These are phyloP conservation scores for Tetrahymena malaccensis DNA, from an alignment of 73 alveolate genomes.

Conservation along the genomic window DNA sequence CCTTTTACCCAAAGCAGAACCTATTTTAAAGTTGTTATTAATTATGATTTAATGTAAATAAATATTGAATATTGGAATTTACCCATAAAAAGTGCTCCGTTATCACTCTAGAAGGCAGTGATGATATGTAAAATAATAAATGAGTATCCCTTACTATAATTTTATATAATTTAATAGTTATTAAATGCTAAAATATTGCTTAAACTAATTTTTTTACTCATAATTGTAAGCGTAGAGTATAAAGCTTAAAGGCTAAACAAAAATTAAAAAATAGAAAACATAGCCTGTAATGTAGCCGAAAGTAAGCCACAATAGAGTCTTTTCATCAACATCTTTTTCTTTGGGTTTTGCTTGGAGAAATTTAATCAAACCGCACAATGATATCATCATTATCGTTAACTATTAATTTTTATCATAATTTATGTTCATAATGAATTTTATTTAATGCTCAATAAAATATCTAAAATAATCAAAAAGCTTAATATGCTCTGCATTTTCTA, in stretches of 20 bases:
- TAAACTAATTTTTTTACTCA: background rate
- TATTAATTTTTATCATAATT: background rate
- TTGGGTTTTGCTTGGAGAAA: background rate
- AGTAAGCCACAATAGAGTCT: background rate
- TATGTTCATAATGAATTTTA: no score
- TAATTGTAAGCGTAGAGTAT: background rate
- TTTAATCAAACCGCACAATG: background rate
- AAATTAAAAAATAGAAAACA: conserved; percentile 1
- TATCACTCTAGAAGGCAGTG: conserved; percentile 36
- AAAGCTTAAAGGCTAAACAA: conserved; percentile 34
- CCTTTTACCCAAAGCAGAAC: conserved; percentile 34
- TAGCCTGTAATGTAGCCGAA: background rate
- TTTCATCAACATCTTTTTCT: background rate
- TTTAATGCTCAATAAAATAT: no score
- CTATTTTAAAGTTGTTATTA: background rate
- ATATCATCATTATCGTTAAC: background rate
- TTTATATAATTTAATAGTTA: background rate
- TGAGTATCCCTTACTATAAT: conserved; percentile 15
- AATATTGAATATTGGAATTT: background rate
- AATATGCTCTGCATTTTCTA: no score
- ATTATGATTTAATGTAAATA: background rate
- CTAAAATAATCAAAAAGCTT: no score
- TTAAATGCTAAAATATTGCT: background rate
- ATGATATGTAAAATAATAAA: conserved; percentile 6
- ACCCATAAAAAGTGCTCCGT: conserved; percentile 39